Evolutionary conservation across 108 stramenopile species (phyloP), one percentile per base, ranked within the genome.

Genomic region (Cyclotella baltica): DNA sequence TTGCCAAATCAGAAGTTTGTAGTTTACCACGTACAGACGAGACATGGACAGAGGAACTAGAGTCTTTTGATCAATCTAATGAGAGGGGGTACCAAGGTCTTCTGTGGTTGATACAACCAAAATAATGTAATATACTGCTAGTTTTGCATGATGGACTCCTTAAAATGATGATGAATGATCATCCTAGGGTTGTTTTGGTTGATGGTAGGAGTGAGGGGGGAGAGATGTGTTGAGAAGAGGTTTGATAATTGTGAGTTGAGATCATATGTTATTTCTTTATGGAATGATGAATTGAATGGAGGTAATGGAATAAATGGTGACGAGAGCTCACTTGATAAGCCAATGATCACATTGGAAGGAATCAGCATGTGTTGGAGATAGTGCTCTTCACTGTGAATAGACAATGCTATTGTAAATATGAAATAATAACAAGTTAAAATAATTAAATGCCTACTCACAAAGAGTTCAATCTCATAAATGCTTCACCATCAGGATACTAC

Each of bases 171-270:
- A 88, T 93, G 90, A 88, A 74, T 48, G 46, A 75, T 13, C 88
- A 91, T 75, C 77, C 86, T 5, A 73, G 68, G 28, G 86, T 94
- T 10, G 47, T 70, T 0, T 48, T 92, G 25, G 36, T 72, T 29
- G 91, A 92, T 84, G 86, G 75, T 18, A 64, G 89, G 57, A 78
- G 57, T 4, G 4, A 16, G 53, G 61, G 3, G 0, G n/a, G 18
- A 46, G 13, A 76, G 87, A 58, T 53, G 78, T 59, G 79, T 85
- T 11, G 63, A 83, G 1, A 64, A 79, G 27, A 34, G 93, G 63
- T 94, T 94, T 75, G 91, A 86, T 36, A 94, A 94, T 72, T 94
- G 93, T 69, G 93, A 94, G 65, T 35, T 92, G 66, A 84, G 93
- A 56, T 78, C 77, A 48, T 92, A 89, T 75, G 61, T 68, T 29